Conservation (phyloP, 495 filamentous ascomycete species). For the Aspergillus ostianus region DNA sequence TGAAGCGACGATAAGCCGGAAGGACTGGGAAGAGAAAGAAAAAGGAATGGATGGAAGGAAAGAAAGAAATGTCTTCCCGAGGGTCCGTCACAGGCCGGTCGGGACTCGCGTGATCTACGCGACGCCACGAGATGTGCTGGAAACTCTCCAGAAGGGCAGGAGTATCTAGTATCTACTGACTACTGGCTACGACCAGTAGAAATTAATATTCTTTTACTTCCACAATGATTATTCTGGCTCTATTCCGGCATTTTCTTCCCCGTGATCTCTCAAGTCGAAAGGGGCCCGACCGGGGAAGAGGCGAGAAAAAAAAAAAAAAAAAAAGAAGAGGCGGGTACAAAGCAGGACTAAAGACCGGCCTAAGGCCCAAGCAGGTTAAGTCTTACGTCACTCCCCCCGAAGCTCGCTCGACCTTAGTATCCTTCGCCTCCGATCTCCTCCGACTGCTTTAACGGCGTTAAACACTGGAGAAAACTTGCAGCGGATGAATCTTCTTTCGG, state of each 20-base stretch:
- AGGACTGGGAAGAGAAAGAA: conserved; percentile 15
- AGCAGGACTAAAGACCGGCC: not conserved
- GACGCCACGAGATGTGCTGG: conserved; percentile 5
- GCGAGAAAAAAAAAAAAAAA: conserved; percentile 6
- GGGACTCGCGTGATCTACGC: conserved; percentile 26
- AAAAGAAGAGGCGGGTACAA: conserved; percentile 4
- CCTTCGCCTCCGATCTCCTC: conserved; percentile 11
- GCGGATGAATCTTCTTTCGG: no score
- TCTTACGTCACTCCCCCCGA: conserved; percentile 14
- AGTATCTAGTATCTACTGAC: not conserved
- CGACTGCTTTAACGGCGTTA: conserved; percentile 4
- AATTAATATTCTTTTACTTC: no score
- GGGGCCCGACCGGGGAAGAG: not conserved
- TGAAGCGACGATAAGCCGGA: conserved; percentile 20
- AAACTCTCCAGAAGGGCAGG: not conserved
- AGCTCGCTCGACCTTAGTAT: no score
- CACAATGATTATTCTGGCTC: not conserved
- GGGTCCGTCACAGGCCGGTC: conserved; percentile 11
- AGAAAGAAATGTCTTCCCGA: conserved; percentile 23
- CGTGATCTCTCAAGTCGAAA: not conserved
- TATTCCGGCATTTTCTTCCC: not conserved
- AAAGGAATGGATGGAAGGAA: conserved; percentile 9
- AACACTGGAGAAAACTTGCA: no score
- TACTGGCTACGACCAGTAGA: no score
- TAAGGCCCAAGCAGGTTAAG: no score